Conservation (phyloP, 148 eudicot genomes). For the Cornus kousa region DNA sequence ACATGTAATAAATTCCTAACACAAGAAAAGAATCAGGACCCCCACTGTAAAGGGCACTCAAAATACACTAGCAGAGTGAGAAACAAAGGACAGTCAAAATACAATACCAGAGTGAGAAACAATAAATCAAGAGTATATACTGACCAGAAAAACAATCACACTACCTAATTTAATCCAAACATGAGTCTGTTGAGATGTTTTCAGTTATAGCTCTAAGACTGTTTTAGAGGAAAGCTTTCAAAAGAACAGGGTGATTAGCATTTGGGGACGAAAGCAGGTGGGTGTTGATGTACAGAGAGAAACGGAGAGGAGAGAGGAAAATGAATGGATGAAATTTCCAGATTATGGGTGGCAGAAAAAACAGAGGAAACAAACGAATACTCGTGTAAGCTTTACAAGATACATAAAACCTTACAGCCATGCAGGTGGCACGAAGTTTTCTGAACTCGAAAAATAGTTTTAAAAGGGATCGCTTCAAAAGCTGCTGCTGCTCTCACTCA, state of each 20-base stretch:
- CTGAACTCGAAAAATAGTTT: no score
- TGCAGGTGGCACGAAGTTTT: constrained; percentile 31
- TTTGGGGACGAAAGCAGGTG: constrained; percentile 6
- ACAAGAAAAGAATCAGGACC: neutral
- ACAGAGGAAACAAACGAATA: constrained; percentile 41
- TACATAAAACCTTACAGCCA: constrained; percentile 24
- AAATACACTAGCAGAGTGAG: neutral
- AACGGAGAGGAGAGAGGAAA: constrained; percentile 1
- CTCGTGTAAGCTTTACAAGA: constrained; percentile 45
- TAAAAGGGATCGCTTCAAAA: no score
- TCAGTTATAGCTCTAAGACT: neutral
- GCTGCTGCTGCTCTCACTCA: no score
- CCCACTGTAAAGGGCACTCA: neutral
- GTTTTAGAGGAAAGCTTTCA: neutral
- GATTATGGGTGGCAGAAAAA: constrained; percentile 35
- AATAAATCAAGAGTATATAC: constrained; percentile 1
- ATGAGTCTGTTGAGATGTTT: constrained; percentile 9
- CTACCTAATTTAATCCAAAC: constrained; percentile 15
- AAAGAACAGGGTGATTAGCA: constrained; percentile 3
- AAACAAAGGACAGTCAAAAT: neutral
- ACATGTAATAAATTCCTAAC: neutral
- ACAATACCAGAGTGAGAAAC: neutral
- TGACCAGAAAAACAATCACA: neutral
- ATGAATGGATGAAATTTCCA: constrained; percentile 9
- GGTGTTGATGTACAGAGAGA: neutral